These are phyloP conservation scores for Vaccinium macrocarpon DNA, from an alignment of 148 eudicot species.

Conservation along the genomic window DNA sequence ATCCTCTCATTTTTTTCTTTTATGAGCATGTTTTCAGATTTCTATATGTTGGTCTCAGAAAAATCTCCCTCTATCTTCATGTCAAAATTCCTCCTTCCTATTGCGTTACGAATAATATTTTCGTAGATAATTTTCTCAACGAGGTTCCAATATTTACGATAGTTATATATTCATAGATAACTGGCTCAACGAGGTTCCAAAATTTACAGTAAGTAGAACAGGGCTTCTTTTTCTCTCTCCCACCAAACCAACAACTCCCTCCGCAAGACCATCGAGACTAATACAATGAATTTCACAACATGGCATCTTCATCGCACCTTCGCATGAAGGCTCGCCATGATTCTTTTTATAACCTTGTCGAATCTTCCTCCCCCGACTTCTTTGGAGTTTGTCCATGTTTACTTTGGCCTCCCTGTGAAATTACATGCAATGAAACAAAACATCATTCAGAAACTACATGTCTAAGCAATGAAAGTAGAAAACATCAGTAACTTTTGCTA, in stretches of 20 bases:
- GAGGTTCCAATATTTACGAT: conserved; percentile 14
- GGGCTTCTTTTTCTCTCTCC: neutral
- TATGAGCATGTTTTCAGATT: neutral
- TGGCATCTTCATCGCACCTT: conserved; percentile 14
- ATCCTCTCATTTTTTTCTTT: neutral
- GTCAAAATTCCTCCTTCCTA: too few species aligned
- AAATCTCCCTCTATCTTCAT: neutral
- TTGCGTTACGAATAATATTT: neutral
- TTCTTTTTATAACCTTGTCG: conserved; percentile 23
- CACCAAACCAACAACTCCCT: neutral
- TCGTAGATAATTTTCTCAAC: neutral
- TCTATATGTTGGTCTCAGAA: neutral
- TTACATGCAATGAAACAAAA: conserved; percentile 5
- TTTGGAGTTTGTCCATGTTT: conserved; percentile 47
- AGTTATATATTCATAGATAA: neutral
- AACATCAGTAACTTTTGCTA: neutral
- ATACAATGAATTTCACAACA: neutral
- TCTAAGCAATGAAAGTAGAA: neutral
- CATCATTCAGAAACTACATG: neutral
- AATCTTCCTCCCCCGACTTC: conserved; percentile 49
- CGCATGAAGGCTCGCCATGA: conserved; percentile 30
- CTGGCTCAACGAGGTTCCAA: conserved; percentile 1
- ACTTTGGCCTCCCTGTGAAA: conserved; percentile 54
- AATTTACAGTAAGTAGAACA: neutral
- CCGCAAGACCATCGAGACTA: neutral